Percentiles rank a stretch among this genome's conserved stretches.
Conservation (phyloP, 768 basidiomycete species). For the Exsudoporus frostii region DNA sequence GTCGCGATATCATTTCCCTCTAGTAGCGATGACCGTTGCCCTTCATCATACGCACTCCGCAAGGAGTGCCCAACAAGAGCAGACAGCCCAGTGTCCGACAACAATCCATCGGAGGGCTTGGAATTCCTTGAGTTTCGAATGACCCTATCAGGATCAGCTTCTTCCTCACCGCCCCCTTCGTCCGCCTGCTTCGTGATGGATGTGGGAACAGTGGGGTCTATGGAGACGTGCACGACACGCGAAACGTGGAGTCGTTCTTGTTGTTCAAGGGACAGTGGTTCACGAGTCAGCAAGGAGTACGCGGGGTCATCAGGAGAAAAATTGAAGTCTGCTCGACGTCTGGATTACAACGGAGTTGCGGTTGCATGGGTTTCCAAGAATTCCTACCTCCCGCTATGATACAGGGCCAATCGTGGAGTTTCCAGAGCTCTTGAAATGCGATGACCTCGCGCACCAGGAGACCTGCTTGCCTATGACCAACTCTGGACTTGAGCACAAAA, state of each 20-base stretch:
- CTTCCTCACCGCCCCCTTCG: slow-evolving; percentile 40
- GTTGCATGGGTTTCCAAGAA: neutral
- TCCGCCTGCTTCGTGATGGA: slow-evolving; percentile 22
- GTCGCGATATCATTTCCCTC: slow-evolving; percentile 30
- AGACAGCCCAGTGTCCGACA: slow-evolving; percentile 55
- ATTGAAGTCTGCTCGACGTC: slow-evolving; percentile 71
- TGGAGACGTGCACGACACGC: slow-evolving; percentile 66
- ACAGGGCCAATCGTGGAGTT: slow-evolving; percentile 63
- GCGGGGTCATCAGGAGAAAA: slow-evolving; percentile 77
- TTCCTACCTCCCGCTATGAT: slow-evolving; percentile 76
- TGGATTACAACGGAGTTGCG: neutral
- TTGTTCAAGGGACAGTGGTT: slow-evolving; percentile 55
- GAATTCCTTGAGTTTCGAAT: slow-evolving; percentile 74
- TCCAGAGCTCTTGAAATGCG: slow-evolving; percentile 48
- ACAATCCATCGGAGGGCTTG: slow-evolving; percentile 60
- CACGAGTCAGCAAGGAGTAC: slow-evolving; percentile 73
- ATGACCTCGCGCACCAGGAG: slow-evolving; percentile 67
- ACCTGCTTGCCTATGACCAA: slow-evolving; percentile 59
- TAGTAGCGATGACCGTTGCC: slow-evolving; percentile 28
- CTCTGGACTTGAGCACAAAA: neutral
- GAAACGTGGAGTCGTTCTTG: slow-evolving; percentile 52
- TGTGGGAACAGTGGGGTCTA: slow-evolving; percentile 55
- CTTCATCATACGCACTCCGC: slow-evolving; percentile 69
- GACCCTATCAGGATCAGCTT: slow-evolving; percentile 58
- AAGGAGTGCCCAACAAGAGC: slow-evolving; percentile 39